A percentile compares a stretch with the other conserved stretches of the same genome.
phyloP scores from a whole-genome alignment of 768 basidiomycete species.

The Pleurotus platypus region DNA sequence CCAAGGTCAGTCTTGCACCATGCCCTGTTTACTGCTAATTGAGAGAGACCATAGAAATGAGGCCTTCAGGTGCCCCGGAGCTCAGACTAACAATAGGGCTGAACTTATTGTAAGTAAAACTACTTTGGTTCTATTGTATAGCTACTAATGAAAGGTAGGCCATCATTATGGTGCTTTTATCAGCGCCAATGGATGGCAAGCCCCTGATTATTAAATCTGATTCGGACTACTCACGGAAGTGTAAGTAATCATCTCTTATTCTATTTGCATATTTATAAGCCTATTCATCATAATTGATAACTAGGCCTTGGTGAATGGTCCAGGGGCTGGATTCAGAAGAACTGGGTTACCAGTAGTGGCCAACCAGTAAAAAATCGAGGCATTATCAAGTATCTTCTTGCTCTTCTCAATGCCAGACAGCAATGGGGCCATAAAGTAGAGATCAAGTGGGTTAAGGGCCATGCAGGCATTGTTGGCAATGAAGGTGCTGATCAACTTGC shows the following conservation, averaged over 20 bases:
- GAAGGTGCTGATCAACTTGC: conserved; percentile 83
- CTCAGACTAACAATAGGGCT: conserved; percentile 85
- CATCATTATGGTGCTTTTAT: conserved; percentile 78
- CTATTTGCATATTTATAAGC: neutral
- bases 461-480: conserved; percentile 76
- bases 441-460: conserved; percentile 76
- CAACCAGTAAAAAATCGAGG: conserved; percentile 67
- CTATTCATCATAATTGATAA: conserved; percentile 11
- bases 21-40: neutral
- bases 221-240: conserved; percentile 79
- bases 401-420: conserved; percentile 54
- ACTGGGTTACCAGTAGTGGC: conserved; percentile 44
- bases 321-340: conserved; percentile 56
- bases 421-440: conserved; percentile 49
- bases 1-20: conserved; percentile 38
- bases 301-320: conserved; percentile 72
- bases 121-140: neutral
- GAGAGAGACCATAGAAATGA: conserved; percentile 56
- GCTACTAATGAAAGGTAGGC: conserved; percentile 45
- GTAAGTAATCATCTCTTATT: conserved; percentile 33
- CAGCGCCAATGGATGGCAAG: conserved; percentile 48
- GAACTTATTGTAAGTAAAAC: conserved; percentile 68
- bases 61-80: conserved; percentile 77
- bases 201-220: conserved; percentile 80
- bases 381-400: conserved; percentile 68